Evolutionary conservation across 805 yeast genomes (phyloP), one percentile per base, ranked within the genome.

Genomic region (Suhomyces kilbournensis): DNA sequence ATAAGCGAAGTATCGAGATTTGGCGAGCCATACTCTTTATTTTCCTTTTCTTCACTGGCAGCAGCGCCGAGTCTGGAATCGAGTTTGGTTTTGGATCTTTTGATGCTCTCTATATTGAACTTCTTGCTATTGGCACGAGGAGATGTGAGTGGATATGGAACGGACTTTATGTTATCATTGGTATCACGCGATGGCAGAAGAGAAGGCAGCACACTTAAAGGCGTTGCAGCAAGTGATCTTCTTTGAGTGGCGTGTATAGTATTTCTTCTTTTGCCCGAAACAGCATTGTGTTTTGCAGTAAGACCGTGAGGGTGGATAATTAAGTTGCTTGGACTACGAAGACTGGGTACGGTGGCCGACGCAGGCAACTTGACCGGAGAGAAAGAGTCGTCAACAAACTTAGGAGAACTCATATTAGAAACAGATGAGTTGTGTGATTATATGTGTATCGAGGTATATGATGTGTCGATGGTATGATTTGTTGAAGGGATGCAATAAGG

Each of bases 261-360:
- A 46, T 64, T 69, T 56, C 72, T 63, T 53, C 72, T 54, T 20
- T 44, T 48, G 14, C 48, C 44, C 10, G 42, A 26, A 5, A 20
- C 38, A 8, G 42, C 50, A 7, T 55, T 61, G 52, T 74, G 76
- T 54, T 75, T 74, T 51, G 73, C 69, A 1, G 71, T 60, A 35
- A 80, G 60, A 0, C 84, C 84, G 59, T 80, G 83, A 2, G 81
- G 80, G 47, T 54, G 56, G 8, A 46, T 44, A 7, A 54, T 50
- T 9, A 54, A 43, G 15, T 22, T 42, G 45, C 30, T 42, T 8
- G 45, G 45, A 6, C 26, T 23, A 9, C 45, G 45, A 22, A 23
- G 42, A 38, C 12, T 35, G 14, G 42, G 14, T 8, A 23, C 42
- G 23, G 19, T 38, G 3, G 40, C 39, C 7, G 44, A 34, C 28